Evolutionary conservation across 176 grass and related monocot species (phyloP).

Genomic region (Themeda triandra): DNA sequence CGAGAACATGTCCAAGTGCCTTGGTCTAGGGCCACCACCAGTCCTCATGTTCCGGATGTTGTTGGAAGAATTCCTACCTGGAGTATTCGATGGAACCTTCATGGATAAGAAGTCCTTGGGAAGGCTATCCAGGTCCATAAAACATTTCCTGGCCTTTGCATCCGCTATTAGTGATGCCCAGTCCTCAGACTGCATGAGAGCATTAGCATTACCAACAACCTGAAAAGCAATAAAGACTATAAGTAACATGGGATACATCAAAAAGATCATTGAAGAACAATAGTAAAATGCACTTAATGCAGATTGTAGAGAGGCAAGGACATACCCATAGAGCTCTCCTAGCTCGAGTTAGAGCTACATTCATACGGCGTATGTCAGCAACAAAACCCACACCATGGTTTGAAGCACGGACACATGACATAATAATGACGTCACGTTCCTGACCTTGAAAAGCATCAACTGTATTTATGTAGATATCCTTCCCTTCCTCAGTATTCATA

Average conservation of each 20-base stretch:
- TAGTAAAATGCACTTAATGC: background rate
- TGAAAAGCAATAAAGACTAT: conserved; percentile 37
- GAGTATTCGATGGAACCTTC: conserved; percentile 52
- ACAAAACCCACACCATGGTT: conserved; percentile 97
- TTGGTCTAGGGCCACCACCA: conserved; percentile 56
- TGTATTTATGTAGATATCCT: conserved; percentile 99
- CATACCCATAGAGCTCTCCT: conserved; percentile 90
- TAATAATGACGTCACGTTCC: conserved; percentile 97
- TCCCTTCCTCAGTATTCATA: conserved; percentile 86
- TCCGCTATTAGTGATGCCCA: conserved; percentile 87
- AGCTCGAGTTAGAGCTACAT: conserved; percentile 98
- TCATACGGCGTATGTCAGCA: conserved; percentile 98
- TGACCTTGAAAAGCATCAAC: conserved; percentile 99
- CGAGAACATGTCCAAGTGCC: conserved; percentile 55
- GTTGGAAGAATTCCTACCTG: conserved; percentile 51
- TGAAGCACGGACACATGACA: conserved; percentile 98
- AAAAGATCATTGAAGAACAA: background rate
- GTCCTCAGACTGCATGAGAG: conserved; percentile 88
- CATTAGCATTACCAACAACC: conserved; percentile 98
- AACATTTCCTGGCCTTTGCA: conserved; percentile 92
- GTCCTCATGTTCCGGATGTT: conserved; percentile 66
- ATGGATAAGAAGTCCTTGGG: conserved; percentile 75
- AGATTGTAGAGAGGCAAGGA: background rate
- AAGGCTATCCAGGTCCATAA: conserved; percentile 77
- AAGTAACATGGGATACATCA: conserved; percentile 7